A percentile compares a stretch with the other conserved stretches of the same genome.
These are phyloP conservation scores for Trichoderma koningii DNA, from an alignment of 2,329 filamentous ascomycete genomes.

Conservation along the genomic window DNA sequence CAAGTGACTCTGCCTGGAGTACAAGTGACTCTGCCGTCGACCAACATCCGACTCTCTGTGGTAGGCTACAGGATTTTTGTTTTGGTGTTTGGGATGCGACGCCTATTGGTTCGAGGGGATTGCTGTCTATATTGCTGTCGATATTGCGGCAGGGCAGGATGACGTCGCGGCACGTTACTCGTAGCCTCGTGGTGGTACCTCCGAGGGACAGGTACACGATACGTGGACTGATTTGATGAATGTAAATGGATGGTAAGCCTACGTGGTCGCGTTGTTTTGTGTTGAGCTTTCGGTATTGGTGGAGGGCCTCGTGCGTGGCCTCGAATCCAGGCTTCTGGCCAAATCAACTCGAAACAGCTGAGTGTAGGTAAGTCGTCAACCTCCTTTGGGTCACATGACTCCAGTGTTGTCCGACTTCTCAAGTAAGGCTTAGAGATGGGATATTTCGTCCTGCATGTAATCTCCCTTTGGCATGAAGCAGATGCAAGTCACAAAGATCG, in stretches of 20 bases:
- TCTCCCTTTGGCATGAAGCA: not conserved
- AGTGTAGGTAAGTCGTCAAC: not conserved
- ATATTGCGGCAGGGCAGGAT: not conserved
- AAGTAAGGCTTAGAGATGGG: not conserved
- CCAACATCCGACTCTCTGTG: not conserved
- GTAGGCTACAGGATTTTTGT: not conserved
- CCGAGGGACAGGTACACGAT: not conserved
- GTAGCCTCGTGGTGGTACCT: not conserved
- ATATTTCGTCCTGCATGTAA: not conserved
- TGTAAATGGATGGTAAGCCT: not conserved
- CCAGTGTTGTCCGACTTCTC: not conserved
- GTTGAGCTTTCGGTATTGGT: not conserved
- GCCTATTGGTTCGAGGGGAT: constrained; percentile 4
- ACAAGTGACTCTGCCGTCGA: no score
- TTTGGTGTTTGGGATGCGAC: not conserved
- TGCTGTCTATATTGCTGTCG: not conserved
- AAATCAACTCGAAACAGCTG: not conserved
- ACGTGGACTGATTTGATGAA: not conserved
- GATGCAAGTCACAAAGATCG: not conserved
- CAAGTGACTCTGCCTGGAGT: no score
- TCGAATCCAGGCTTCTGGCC: not conserved
- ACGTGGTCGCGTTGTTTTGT: not conserved
- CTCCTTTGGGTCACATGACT: not conserved
- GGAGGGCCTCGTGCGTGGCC: not conserved
- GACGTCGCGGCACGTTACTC: not conserved